phyloP scores from a whole-genome alignment of 495 filamentous ascomycete genomes.

The Aspergillus wentii region DNA sequence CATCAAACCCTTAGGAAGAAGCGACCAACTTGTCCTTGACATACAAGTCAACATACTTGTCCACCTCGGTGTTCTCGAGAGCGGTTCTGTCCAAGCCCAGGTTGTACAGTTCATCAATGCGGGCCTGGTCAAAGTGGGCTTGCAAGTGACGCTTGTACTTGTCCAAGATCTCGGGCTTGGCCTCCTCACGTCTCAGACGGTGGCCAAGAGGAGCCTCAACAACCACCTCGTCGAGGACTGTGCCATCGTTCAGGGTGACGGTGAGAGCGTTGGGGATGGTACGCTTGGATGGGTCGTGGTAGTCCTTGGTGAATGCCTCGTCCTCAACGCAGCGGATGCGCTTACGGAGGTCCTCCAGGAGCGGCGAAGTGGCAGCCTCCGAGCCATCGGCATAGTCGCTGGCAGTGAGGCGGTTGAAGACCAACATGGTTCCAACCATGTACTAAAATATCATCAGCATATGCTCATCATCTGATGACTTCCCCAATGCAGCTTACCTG shows the following conservation, averaged over 20 bases:
- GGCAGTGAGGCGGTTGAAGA: slow-evolving; percentile 86
- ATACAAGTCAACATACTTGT: slow-evolving; percentile 92
- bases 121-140: slow-evolving; percentile 70
- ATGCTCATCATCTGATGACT: background rate
- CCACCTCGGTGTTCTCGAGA: slow-evolving; percentile 77
- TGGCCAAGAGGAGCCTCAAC: slow-evolving; percentile 95
- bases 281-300: slow-evolving; percentile 87
- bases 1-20: slow-evolving; percentile 24
- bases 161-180: slow-evolving; percentile 89
- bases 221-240: slow-evolving; percentile 84
- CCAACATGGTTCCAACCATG: slow-evolving; percentile 95
- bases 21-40: slow-evolving; percentile 58
- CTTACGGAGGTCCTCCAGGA: slow-evolving; percentile 84
- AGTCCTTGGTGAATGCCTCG: slow-evolving; percentile 86
- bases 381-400: slow-evolving; percentile 87
- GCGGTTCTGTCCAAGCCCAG: slow-evolving; percentile 66
- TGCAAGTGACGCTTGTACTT: slow-evolving; percentile 92
- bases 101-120: slow-evolving; percentile 73
- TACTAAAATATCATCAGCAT: slow-evolving; percentile 58
- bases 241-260: slow-evolving; percentile 90
- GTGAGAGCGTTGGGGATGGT: slow-evolving; percentile 95
- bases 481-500: slow-evolving; percentile 53
- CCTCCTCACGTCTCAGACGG: slow-evolving; percentile 85
- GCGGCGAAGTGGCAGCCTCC: slow-evolving; percentile 83
- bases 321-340: slow-evolving; percentile 96